phyloP scores from a whole-genome alignment of 2,329 filamentous ascomycete genomes.

The Colletotrichum kahawae region DNA sequence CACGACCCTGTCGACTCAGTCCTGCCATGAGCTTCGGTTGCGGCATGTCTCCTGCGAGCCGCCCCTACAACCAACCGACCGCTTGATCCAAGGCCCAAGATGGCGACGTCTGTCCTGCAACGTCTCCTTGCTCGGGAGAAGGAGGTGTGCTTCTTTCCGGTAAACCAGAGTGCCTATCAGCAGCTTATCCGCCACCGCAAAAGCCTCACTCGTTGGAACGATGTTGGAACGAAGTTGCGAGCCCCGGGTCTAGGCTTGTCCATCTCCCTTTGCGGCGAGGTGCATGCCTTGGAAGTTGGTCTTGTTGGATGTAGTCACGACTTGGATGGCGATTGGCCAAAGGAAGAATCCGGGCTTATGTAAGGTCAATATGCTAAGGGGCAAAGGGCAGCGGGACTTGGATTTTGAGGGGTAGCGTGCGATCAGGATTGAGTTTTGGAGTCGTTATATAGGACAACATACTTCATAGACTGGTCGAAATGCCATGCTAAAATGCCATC shows the following conservation, averaged over 20 bases:
- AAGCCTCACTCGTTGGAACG: background rate
- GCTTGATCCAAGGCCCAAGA: background rate
- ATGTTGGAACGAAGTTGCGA: background rate
- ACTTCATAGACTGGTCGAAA: background rate
- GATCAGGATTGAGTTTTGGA: background rate
- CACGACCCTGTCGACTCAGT: slow-evolving; percentile 52
- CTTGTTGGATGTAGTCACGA: background rate
- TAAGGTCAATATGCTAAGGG: background rate
- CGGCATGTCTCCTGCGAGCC: background rate
- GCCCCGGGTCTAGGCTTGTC: background rate
- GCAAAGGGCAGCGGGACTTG: background rate
- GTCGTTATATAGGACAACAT: background rate
- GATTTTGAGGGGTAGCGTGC: background rate
- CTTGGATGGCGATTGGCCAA: background rate
- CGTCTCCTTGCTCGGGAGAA: background rate
- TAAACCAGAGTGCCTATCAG: background rate
- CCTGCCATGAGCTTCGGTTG: background rate
- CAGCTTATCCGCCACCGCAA: background rate
- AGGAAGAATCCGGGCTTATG: background rate
- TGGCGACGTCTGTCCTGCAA: background rate
- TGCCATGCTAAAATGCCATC: background rate
- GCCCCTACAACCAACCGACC: background rate
- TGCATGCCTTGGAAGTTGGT: background rate
- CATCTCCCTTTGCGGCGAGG: background rate
- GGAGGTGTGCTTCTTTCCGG: background rate